phyloP scores from a whole-genome alignment of 2,329 filamentous ascomycete species.

The Ambrosiella beaveri region DNA sequence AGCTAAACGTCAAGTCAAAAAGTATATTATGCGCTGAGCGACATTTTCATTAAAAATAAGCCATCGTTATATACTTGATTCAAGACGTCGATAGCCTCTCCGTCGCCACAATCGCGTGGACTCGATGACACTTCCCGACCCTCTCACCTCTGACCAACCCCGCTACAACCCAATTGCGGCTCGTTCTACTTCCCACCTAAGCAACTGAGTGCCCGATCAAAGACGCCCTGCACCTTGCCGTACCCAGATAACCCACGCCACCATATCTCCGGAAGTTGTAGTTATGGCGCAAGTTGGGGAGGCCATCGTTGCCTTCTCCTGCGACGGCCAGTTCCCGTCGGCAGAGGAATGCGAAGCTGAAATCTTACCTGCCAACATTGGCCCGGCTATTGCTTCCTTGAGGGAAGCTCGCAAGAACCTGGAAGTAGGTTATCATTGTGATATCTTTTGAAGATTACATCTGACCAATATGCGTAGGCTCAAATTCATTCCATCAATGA shows the following conservation, averaged over 20 bases:
- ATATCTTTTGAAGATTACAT: neutral
- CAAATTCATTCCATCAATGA: constrained; percentile 63
- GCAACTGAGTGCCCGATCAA: too few relatives aligned
- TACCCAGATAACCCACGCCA: neutral
- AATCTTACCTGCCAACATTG: constrained; percentile 22
- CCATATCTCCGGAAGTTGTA: neutral
- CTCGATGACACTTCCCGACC: too few relatives aligned
- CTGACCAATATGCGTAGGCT: constrained; percentile 24
- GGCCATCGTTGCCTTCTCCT: constrained; percentile 25
- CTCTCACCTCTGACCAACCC: neutral
- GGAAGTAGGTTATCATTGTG: constrained; percentile 20
- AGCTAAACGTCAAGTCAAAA: neutral
- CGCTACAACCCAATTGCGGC: neutral
- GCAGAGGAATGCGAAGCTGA: constrained; percentile 23
- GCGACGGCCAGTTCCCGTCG: constrained; percentile 25
- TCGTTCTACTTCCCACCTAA: neutral
- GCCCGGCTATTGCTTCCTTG: constrained; percentile 25
- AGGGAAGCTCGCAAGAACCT: constrained; percentile 21
- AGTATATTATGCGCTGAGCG: neutral
- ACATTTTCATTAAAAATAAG: too few relatives aligned
- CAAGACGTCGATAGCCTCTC: too few relatives aligned
- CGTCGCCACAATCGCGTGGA: too few relatives aligned
- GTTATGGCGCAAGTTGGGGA: constrained; percentile 19
- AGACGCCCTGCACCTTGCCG: too few relatives aligned
- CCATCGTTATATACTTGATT: too few relatives aligned